Base-by-base conservation (phyloP, 2,329 filamentous ascomycete species). In the Cladophialophora immunda region DNA sequence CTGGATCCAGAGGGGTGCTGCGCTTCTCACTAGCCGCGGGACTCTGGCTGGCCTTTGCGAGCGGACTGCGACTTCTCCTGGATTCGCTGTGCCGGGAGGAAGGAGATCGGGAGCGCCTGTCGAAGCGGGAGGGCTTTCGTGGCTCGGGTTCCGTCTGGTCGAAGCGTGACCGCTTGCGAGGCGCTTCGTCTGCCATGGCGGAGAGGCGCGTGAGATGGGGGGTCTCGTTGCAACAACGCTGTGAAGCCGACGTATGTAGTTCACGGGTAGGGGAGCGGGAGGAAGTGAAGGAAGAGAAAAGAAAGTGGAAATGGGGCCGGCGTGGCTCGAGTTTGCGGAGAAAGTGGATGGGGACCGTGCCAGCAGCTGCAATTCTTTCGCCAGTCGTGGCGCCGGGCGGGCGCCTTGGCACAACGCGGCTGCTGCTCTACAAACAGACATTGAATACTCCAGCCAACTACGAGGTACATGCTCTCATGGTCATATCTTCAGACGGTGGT, bases 51-150 rank as follows among this genome's bases (percentile, higher is more conserved):
- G 82, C 80, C 71, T 83, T 85, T 66, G 84, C 84, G 64, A 94
- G 78, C 19, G 94, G 94, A 78, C 93, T 97, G 73, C 94, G 91
- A 74, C 92, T 93, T 77, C 94, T 89, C 72, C 85, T 83, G 54
- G 87, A 81, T 69, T 96, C 92, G 29, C 88, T 84, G 73, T 89
- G 87, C 75, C 88, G 86, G 66, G 81, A 80, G 29, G 88, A 86
- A 25, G 93, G 93, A 34, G 93, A 97, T 71, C 93, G 91, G 66
- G 95, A 98, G 74, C 95, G 91, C 74, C 94, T 89, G 81, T 97
- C 94, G 80, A 97, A 97, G 77, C 94, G 88, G 58, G 93, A 96
- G 52, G 86, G 76, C 73, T 89, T 86, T 75, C 89, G 90, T 65
- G 91, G 88, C 76, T 95, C 92, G 5, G 92, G 89, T 77, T 94